Conservation (phyloP, 2,329 filamentous ascomycete genomes). For the Phialemonium atrogriseum region DNA sequence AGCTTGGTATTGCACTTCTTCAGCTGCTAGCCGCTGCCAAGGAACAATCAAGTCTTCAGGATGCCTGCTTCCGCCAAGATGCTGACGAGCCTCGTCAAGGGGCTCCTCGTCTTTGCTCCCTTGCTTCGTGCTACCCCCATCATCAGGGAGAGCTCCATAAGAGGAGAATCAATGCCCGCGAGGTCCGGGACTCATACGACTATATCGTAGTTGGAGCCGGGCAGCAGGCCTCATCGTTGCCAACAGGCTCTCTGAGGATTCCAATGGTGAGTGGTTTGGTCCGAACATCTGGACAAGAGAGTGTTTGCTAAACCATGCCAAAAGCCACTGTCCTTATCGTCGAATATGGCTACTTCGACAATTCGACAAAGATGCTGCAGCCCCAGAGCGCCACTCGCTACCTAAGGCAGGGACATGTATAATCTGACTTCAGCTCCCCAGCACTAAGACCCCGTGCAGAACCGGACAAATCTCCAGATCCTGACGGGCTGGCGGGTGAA, state of each 20-base stretch:
- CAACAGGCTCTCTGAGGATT: background rate
- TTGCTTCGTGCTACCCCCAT: too few species aligned
- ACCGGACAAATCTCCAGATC: background rate
- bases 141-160: too few species aligned
- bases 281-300: background rate
- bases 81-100: too few species aligned
- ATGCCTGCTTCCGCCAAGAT: too few species aligned
- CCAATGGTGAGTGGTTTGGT: background rate
- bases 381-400: background rate
- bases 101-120: too few species aligned
- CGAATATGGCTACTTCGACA: background rate
- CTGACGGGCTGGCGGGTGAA: constrained; percentile 3
- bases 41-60: too few species aligned
- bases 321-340: constrained; percentile 1
- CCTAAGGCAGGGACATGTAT: background rate
- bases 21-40: too few species aligned
- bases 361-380: background rate
- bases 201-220: background rate
- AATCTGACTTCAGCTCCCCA: background rate
- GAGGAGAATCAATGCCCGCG: too few species aligned
- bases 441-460: constrained; percentile 1
- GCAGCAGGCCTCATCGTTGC: background rate
- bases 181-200: background rate
- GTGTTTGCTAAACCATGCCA: background rate
- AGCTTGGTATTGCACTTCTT: too few species aligned